Percentiles rank a stretch among this genome's conserved stretches.
Evolutionary conservation across 1,284 basidiomycete genomes (phyloP).

Genomic region (Cryptococcus amylolentus): DNA sequence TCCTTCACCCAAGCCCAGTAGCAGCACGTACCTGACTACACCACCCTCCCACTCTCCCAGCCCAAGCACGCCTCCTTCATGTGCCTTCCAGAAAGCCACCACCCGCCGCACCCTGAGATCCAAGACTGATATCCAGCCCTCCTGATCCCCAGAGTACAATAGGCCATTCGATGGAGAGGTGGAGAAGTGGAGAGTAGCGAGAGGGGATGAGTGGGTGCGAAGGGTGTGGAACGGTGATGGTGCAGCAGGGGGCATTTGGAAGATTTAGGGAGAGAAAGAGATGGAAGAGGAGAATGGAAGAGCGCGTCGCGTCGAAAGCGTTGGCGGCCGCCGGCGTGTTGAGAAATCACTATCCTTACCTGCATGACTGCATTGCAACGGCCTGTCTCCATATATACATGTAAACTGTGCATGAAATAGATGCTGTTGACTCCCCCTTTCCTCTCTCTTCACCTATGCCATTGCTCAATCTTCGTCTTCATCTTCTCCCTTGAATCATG

Average conservation of each 20-base stretch:
- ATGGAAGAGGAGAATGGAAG: too few relatives aligned
- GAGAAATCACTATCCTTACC: too few relatives aligned
- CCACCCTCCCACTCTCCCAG: slow-evolving; percentile 65
- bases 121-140: slow-evolving; percentile 67
- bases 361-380: too few relatives aligned
- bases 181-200: slow-evolving; percentile 55
- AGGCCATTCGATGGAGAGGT: slow-evolving; percentile 67
- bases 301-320: too few relatives aligned
- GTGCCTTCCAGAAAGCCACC: slow-evolving; percentile 69
- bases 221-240: slow-evolving; percentile 68
- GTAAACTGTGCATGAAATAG: too few relatives aligned
- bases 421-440: too few relatives aligned
- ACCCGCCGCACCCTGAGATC: slow-evolving; percentile 69
- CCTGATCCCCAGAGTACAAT: slow-evolving; percentile 74
- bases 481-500: too few relatives aligned
- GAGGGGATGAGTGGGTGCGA: slow-evolving; percentile 62
- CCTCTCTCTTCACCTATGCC: too few relatives aligned
- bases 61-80: slow-evolving; percentile 68
- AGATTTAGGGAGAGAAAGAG: too few relatives aligned
- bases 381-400: too few relatives aligned
- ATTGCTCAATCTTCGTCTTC: too few relatives aligned
- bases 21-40: slow-evolving; percentile 64
- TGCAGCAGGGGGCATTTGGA: slow-evolving; percentile 13
- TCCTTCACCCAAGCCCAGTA: neutral
- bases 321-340: too few relatives aligned